Conservation (phyloP, 1,139 yeast genomes). For the Yamadazyma songkhlaensis region DNA sequence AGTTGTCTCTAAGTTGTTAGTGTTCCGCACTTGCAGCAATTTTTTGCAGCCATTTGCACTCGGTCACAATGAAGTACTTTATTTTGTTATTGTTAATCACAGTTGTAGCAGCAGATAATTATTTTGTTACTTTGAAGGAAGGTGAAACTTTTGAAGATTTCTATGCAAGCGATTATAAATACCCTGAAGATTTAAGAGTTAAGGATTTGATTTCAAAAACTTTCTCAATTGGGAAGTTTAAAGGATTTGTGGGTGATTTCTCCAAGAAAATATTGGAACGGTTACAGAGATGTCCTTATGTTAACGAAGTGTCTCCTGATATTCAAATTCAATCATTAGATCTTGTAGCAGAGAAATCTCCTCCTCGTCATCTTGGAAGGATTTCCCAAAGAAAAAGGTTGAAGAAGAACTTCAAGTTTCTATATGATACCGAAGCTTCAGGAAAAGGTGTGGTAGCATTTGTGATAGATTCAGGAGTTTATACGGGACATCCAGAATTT, state of each 20-base stretch:
- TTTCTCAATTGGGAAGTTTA: slow-evolving; percentile 59
- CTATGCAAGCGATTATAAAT: slow-evolving; percentile 32
- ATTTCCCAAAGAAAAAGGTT: slow-evolving; percentile 50
- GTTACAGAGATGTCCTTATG: slow-evolving; percentile 45
- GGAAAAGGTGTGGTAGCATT: slow-evolving; percentile 61
- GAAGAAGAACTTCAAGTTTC: slow-evolving; percentile 19
- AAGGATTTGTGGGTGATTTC: slow-evolving; percentile 63
- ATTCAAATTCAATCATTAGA: slow-evolving; percentile 47
- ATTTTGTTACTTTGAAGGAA: slow-evolving; percentile 25
- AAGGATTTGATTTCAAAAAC: slow-evolving; percentile 43
- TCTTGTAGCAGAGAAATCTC: slow-evolving; percentile 32
- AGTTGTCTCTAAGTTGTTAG: too few relatives aligned
- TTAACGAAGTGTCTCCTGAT: slow-evolving; percentile 62
- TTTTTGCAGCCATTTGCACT: slow-evolving; percentile 1
- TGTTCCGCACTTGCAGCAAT: not conserved
- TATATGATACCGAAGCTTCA: slow-evolving; percentile 22
- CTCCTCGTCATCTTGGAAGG: slow-evolving; percentile 71
- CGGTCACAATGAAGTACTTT: too few relatives aligned
- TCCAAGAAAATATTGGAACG: slow-evolving; percentile 45
- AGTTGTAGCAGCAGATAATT: slow-evolving; percentile 10
- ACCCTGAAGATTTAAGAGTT: slow-evolving; percentile 33
- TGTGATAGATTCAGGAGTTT: slow-evolving; percentile 78
- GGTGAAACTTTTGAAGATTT: slow-evolving; percentile 37
- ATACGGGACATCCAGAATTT: slow-evolving; percentile 58
- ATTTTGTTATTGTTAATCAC: not conserved